Evolutionary conservation across 1,284 basidiomycete species (phyloP), one percentile per base, ranked within the genome.

Genomic region (Austropuccinia psidii): DNA sequence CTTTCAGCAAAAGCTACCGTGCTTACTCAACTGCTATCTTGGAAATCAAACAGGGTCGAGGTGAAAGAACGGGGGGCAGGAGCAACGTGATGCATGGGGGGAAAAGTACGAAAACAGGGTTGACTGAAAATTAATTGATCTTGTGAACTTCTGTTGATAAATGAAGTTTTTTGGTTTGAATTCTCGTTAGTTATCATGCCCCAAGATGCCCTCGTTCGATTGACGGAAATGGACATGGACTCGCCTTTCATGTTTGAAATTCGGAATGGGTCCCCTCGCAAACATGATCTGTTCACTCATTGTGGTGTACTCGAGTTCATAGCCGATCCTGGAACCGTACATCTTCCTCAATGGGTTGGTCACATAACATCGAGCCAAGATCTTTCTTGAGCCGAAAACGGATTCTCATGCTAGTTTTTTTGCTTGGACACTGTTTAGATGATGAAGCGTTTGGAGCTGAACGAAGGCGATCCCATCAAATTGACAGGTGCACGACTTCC

Each of bases 271-370:
- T 68, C 66, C 15, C 66, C 66, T n/a, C 82, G 86, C 55, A 93
- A 93, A 80, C 85, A 90, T 15, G 89, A 89, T 15, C 88, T 90
- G 21, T 80, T 81, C 57, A 98, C 96, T 0, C 93, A 99, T 80
- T 90, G 90, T 0, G 96, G 96, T 85, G 96, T 99, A 19, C 86
- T 99, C 54, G 96, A 99, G 81, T 99, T 99, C 82, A 98, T 98
- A 76, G 95, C 96, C 0, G 90, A 97, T 74, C 94, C 98, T 81
- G 96, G 96, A 17, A 86, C 90, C 24, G 94, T 96, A 2, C 90
- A 98, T 83, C 84, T 99, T 15, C 96, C 96, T 0, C 90, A 93
- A 76, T 99, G 96, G 96, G 85, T 85, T 75, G 74, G 84, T 79
- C 0, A 4, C 19, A 45, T 29, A 37, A 15, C n/a, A 52, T 29